Conservation (phyloP, 441 rosid species). For the Eruca vesicaria region DNA sequence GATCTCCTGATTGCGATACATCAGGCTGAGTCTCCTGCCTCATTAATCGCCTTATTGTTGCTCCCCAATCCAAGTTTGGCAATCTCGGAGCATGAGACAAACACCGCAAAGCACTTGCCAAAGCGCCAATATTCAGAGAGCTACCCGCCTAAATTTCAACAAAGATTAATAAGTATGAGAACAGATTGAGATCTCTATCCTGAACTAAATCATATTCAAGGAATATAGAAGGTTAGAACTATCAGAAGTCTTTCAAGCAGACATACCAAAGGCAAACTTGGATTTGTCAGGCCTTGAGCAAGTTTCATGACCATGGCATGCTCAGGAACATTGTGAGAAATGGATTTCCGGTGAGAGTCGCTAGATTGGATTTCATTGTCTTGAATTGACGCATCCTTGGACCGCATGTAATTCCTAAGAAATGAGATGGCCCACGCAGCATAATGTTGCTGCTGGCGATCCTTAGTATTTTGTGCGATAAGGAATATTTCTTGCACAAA, state of each 20-base stretch:
- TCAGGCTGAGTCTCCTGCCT: slow-evolving; percentile 59
- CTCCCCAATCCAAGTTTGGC: slow-evolving; percentile 83
- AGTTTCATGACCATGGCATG: slow-evolving; percentile 74
- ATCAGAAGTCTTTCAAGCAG: slow-evolving; percentile 15
- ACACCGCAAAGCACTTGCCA: slow-evolving; percentile 66
- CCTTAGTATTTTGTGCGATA: slow-evolving; percentile 72
- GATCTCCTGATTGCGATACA: slow-evolving; percentile 39
- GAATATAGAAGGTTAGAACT: slow-evolving; percentile 7
- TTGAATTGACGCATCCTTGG: slow-evolving; percentile 42
- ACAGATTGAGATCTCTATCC: slow-evolving; percentile 1
- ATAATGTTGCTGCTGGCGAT: slow-evolving; percentile 66
- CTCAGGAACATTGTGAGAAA: slow-evolving; percentile 58
- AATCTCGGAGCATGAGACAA: slow-evolving; percentile 85
- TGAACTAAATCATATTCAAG: too few species aligned
- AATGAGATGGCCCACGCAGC: slow-evolving; percentile 91
- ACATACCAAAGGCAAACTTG: slow-evolving; percentile 52
- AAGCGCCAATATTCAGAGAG: slow-evolving; percentile 34
- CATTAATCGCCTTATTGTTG: slow-evolving; percentile 78
- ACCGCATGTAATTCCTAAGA: slow-evolving; percentile 69
- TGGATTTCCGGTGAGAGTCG: slow-evolving; percentile 39
- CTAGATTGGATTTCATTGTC: slow-evolving; percentile 36
- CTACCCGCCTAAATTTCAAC: slow-evolving; percentile 45
- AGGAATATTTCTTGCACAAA: slow-evolving; percentile 87
- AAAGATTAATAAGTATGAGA: slow-evolving; percentile 21
- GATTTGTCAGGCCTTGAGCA: slow-evolving; percentile 56